A percentile compares a stretch with the other conserved stretches of the same genome.
These are phyloP conservation scores for Fusarium torulosum DNA, from an alignment of 2,329 filamentous ascomycete species.

Conservation along the genomic window DNA sequence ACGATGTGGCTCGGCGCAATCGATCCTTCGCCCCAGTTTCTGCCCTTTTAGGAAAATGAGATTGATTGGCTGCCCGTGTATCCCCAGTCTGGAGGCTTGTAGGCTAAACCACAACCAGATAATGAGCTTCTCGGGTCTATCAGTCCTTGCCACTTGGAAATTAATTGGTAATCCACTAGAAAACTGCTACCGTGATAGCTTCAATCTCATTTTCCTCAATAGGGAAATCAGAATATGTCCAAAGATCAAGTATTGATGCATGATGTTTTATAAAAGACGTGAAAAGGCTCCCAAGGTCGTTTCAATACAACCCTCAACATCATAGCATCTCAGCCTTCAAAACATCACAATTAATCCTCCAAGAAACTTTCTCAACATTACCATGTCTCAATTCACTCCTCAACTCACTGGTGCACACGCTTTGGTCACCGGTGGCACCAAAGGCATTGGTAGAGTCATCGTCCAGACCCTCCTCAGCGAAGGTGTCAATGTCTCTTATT, in stretches of 20 bases:
- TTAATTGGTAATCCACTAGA: not conserved
- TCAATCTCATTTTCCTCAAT: too few species aligned
- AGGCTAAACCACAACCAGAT: conserved; percentile 9
- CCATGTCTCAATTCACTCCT: conserved; percentile 19
- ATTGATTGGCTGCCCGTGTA: not conserved
- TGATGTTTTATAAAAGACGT: conserved; percentile 3
- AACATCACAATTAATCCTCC: not conserved
- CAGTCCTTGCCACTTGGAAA: not conserved
- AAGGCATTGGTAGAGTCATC: conserved; percentile 45
- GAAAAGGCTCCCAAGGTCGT: too few species aligned
- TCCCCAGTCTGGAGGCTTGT: not conserved
- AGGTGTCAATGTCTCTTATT: conserved; percentile 48
- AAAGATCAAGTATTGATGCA: too few species aligned
- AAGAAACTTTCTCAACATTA: too few species aligned
- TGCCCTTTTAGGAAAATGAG: conserved; percentile 29
- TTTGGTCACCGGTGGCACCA: conserved; percentile 29
- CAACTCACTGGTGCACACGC: conserved; percentile 16
- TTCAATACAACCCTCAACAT: not conserved
- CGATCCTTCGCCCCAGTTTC: not conserved
- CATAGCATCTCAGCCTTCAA: not conserved
- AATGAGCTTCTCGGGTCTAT: not conserved
- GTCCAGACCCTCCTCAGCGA: conserved; percentile 40
- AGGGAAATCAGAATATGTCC: too few species aligned
- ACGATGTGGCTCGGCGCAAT: not conserved
- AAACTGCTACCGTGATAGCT: not conserved